Evolutionary conservation across 192 early-diverging fungal genomes (phyloP), one percentile per base, ranked within the genome.

Genomic region (Dimargaris cristalligena): DNA sequence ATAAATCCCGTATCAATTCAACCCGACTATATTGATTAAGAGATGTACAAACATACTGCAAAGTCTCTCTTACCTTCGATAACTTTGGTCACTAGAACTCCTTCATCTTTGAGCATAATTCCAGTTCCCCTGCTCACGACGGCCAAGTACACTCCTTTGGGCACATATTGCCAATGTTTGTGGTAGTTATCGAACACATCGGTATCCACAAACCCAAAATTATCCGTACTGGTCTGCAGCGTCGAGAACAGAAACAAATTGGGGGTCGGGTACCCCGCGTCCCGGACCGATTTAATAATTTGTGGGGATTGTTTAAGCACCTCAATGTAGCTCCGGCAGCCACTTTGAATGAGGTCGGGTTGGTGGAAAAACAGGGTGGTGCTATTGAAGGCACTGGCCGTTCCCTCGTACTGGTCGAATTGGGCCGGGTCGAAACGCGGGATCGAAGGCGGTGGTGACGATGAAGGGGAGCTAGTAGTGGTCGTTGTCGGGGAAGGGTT

Each of bases 331-430:
- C 20, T 29, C 14, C 34, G 30, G 23, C 54, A 56, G 31, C 54
- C 54, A 18, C 20, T 13, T 20, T 11, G 31, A 16, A 56, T 34
- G 16, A 56, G 34, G 14, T 34, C 54, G 31, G 32, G 29, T 34
- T 56, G 54, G 31, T 56, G 26, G 54, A 56, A 56, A 33, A 56
- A 56, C 31, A 56, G 9, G 2, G 29, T 33, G 54, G 54, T 56
- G 54, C 29, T 16, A 14, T 56, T 56, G 23, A 28, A 56, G 47
- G 47, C 4, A 4, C 13, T 41, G 6, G 38, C 38, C 16, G 38
- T 16, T n/a, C n/a, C n/a, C n/a, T n/a, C n/a, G n/a, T n/a, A n/a
- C n/a, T n/a, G n/a, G n/a, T n/a, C n/a, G n/a, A n/a, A n/a, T n/a
- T n/a, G n/a, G n/a, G n/a, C n/a, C n/a, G n/a, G n/a, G n/a, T n/a